Conservation (phyloP, 148 eudicot species). For the Chenopodium berlandieri region DNA sequence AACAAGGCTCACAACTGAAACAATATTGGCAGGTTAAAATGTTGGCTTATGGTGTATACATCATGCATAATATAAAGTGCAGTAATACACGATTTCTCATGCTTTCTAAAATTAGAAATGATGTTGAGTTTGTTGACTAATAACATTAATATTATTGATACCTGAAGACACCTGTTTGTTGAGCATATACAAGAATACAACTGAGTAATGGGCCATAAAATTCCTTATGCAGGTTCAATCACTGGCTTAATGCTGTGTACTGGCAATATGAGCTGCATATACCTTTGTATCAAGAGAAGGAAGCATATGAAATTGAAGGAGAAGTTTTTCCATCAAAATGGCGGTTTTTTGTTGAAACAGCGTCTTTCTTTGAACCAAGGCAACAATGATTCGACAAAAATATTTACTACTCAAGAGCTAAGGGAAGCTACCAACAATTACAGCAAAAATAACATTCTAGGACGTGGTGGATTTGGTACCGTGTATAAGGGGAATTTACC, state of each 20-base stretch:
- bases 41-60: not conserved
- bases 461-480: constrained; percentile 29
- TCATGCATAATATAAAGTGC: too few species aligned
- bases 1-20: not conserved
- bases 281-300: constrained; percentile 17
- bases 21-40: not conserved
- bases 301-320: constrained; percentile 18
- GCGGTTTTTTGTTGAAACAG: constrained; percentile 19
- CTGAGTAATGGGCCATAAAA: not conserved
- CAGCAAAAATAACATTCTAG: constrained; percentile 22
- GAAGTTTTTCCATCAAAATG: constrained; percentile 24
- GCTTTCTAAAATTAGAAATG: not conserved
- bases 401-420: constrained; percentile 15
- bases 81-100: not conserved
- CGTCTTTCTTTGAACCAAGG: constrained; percentile 5
- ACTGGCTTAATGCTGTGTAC: not conserved
- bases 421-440: constrained; percentile 23
- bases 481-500: constrained; percentile 31
- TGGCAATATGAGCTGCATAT: constrained; percentile 23
- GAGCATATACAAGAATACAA: not conserved
- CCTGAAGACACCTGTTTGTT: not conserved
- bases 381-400: constrained; percentile 4
- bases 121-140: not conserved
- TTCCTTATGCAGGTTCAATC: constrained; percentile 1
- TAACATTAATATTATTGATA: not conserved